Evolutionary conservation across 164 flowering plant genomes (phyloP).

Genomic region (Platanus orientalis): DNA sequence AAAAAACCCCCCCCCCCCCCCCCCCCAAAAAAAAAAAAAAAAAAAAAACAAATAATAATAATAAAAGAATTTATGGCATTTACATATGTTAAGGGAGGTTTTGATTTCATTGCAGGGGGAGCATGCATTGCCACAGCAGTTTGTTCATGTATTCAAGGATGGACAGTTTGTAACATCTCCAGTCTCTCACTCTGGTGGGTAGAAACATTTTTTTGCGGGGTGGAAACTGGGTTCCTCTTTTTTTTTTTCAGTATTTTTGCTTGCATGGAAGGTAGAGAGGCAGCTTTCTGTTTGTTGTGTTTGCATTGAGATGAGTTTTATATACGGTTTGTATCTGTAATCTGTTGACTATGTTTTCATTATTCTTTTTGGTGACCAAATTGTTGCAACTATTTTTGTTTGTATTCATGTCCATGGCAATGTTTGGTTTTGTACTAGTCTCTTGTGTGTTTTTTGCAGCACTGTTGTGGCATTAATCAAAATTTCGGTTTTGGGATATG

Average conservation of each 20-base stretch:
- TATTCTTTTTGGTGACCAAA: background rate
- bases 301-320: background rate
- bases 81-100: background rate
- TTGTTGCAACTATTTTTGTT: background rate
- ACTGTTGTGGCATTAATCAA: background rate
- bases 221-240: background rate
- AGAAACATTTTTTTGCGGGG: background rate
- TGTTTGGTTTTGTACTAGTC: background rate
- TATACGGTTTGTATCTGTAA: background rate
- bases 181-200: constrained; percentile 84
- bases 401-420: background rate
- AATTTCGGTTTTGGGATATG: background rate
- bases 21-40: too few species aligned
- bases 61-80: too few species aligned
- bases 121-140: constrained; percentile 80
- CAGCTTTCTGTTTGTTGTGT: background rate
- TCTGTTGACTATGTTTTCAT: background rate
- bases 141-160: constrained; percentile 44
- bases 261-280: constrained; percentile 1
- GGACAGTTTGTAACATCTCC: constrained; percentile 68
- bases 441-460: background rate
- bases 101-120: constrained; percentile 53
- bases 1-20: too few species aligned
- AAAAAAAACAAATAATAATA: too few species aligned
- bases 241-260: background rate